phyloP scores from a whole-genome alignment of 176 grass and related monocot genomes.

The Avena eriantha region DNA sequence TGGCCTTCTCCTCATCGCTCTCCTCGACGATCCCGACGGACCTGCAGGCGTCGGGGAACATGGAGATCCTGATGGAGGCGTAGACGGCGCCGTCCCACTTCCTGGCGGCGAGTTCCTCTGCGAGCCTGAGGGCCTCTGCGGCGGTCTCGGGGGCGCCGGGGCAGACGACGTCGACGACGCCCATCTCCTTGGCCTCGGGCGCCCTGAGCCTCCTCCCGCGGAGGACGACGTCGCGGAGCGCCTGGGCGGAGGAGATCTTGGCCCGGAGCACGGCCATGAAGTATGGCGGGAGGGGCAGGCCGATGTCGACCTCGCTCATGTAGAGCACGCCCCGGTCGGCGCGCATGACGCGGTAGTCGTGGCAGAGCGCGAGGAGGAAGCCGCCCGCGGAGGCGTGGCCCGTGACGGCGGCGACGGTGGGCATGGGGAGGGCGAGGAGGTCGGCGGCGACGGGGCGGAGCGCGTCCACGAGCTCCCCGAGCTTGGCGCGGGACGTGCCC shows the following conservation, averaged over 20 bases:
- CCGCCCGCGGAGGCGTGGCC: conserved; percentile 79
- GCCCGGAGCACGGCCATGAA: conserved; percentile 60
- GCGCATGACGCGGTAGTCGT: conserved; percentile 90
- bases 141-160: conserved; percentile 54
- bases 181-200: conserved; percentile 61
- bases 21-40: conserved; percentile 55
- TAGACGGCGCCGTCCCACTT: conserved; percentile 85
- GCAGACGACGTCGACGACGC: conserved; percentile 68
- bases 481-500: conserved; percentile 42
- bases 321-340: conserved; percentile 88
- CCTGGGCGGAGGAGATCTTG: conserved; percentile 66
- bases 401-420: conserved; percentile 83
- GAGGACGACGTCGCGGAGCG: conserved; percentile 68
- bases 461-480: conserved; percentile 49
- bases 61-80: conserved; percentile 60
- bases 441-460: conserved; percentile 63
- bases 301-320: conserved; percentile 96
- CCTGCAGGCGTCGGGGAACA: conserved; percentile 61
- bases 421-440: conserved; percentile 81
- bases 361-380: conserved; percentile 66
- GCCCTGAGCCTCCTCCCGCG: conserved; percentile 59
- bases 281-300: conserved; percentile 70
- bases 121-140: conserved; percentile 72
- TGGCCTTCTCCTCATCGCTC: conserved; percentile 58
- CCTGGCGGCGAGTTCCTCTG: conserved; percentile 72